Conservation (phyloP, 2,329 filamentous ascomycete species). For the Sporothrix euskadiensis region DNA sequence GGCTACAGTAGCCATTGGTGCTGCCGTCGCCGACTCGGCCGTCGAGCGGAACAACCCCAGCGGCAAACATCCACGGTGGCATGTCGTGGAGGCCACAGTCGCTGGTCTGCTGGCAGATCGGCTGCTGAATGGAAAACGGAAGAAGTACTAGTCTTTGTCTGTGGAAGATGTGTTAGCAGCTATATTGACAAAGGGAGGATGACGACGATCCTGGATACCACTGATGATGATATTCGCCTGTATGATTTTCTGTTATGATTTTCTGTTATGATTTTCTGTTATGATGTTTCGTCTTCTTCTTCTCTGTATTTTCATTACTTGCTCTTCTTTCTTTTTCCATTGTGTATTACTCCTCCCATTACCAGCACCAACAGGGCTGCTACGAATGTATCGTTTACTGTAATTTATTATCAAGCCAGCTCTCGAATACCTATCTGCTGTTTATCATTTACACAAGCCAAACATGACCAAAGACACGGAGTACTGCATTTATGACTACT, state of each 20-base stretch:
- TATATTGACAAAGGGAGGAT: no score
- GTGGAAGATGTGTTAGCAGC: not conserved
- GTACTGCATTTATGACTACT: no score
- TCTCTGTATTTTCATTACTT: not conserved
- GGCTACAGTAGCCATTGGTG: constrained; percentile 33
- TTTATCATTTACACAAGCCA: no score
- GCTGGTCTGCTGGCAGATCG: constrained; percentile 34
- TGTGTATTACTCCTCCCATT: not conserved
- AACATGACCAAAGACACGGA: no score
- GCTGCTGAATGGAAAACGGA: constrained; percentile 34
- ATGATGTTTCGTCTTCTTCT: not conserved
- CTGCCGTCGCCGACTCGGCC: constrained; percentile 32
- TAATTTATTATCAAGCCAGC: not conserved
- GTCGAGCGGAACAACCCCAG: constrained; percentile 25
- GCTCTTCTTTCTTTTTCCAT: not conserved
- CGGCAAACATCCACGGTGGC: constrained; percentile 32
- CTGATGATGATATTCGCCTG: not conserved
- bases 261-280: not conserved
- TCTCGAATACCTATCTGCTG: no score
- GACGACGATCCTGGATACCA: not conserved
- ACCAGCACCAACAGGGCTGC: not conserved
- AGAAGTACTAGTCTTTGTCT: not conserved
- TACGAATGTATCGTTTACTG: not conserved
- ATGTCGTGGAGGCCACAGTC: constrained; percentile 32
- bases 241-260: not conserved